A percentile compares a stretch with the other conserved stretches of the same genome.
phyloP scores from a whole-genome alignment of 1,139 yeast species.

The Pichia sp. region DNA sequence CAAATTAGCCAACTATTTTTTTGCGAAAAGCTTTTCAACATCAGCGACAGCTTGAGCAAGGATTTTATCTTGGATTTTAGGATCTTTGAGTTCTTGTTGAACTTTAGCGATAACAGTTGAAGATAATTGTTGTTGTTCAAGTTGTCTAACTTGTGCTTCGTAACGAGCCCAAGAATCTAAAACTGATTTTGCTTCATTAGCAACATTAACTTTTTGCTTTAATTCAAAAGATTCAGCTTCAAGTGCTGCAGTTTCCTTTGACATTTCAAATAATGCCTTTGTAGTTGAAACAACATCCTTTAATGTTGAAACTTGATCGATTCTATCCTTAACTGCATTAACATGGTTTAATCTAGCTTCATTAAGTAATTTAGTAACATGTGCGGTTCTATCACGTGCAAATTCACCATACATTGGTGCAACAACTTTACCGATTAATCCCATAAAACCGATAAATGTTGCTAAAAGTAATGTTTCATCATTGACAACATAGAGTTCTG shows the following conservation, averaged over 20 bases:
- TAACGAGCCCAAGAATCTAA: conserved; percentile 99
- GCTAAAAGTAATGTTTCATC: conserved; percentile 85
- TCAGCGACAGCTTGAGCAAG: conserved; percentile 88
- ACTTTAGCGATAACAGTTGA: conserved; percentile 83
- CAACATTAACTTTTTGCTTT: conserved; percentile 84
- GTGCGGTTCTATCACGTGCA: conserved; percentile 87
- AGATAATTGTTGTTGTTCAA: conserved; percentile 90
- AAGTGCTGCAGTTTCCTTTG: conserved; percentile 92
- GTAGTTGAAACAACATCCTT: conserved; percentile 91
- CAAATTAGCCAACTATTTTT: conserved; percentile 20
- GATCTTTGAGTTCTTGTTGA: conserved; percentile 72
- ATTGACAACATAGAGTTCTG: conserved; percentile 86
- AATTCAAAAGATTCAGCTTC: conserved; percentile 92
- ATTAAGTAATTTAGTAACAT: conserved; percentile 75
- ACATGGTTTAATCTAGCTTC: conserved; percentile 87
- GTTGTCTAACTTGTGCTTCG: conserved; percentile 93
- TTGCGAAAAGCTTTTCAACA: conserved; percentile 72
- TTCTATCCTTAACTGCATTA: conserved; percentile 87
- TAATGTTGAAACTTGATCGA: conserved; percentile 77
- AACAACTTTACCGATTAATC: conserved; percentile 73
- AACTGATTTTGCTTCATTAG: conserved; percentile 86
- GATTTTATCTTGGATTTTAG: conserved; percentile 90
- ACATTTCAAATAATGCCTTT: conserved; percentile 82
- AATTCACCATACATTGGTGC: conserved; percentile 94
- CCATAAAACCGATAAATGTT: conserved; percentile 72